These are phyloP conservation scores for Sicyos baderoa DNA, from an alignment of 306 rosid genomes.

Conservation along the genomic window DNA sequence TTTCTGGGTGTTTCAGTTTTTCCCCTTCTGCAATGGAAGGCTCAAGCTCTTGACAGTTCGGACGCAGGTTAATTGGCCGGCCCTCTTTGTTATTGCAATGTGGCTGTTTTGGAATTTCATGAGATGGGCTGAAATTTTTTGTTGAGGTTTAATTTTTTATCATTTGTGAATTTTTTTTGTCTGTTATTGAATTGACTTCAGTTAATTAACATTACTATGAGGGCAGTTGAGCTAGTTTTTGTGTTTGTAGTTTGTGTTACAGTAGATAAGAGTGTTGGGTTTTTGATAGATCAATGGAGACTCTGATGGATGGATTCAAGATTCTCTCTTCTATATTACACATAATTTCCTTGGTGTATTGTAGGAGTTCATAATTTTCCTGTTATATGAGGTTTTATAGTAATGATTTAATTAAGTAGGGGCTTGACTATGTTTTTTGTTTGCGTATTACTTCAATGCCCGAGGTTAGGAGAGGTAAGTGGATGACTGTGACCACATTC, in stretches of 20 bases:
- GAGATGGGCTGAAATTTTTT: no score
- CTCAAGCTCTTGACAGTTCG: conserved; percentile 44
- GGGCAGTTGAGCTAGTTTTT: background rate
- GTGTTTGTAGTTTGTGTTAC: background rate
- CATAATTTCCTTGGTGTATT: background rate
- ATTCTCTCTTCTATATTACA: background rate
- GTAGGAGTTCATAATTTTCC: background rate
- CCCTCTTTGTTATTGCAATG: conserved; percentile 1
- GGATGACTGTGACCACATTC: no score
- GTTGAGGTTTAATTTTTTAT: background rate
- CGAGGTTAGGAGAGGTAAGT: no score
- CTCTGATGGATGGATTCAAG: background rate
- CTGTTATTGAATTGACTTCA: background rate
- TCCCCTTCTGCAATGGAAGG: conserved; percentile 55
- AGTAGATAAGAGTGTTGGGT: background rate
- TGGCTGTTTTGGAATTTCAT: background rate
- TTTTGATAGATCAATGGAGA: background rate
- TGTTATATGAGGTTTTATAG: background rate
- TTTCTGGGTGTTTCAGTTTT: conserved; percentile 55
- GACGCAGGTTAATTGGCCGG: conserved; percentile 30
- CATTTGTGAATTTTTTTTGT: background rate
- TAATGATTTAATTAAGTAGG: background rate
- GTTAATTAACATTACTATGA: background rate
- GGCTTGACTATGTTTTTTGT: background rate
- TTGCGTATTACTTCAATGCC: background rate